A percentile compares a stretch with the other conserved stretches of the same genome.
Conservation (phyloP, 148 eudicot genomes). For the Arbutus unedo region DNA sequence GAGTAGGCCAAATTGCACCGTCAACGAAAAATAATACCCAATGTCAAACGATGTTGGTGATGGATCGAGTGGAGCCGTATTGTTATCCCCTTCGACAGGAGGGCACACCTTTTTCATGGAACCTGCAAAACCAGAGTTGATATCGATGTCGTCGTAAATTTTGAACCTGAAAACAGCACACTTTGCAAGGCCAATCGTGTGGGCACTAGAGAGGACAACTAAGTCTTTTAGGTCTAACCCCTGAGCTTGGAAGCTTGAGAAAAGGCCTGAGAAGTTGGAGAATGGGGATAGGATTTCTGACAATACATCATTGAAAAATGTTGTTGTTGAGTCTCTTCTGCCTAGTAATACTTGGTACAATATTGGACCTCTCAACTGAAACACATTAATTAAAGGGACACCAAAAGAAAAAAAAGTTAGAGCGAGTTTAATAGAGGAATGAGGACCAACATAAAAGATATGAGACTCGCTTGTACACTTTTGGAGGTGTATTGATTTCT, state of each 20-base stretch:
- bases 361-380: slow-evolving; percentile 51
- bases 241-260: slow-evolving; percentile 32
- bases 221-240: slow-evolving; percentile 38
- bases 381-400: background rate
- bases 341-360: slow-evolving; percentile 43
- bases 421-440: background rate
- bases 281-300: slow-evolving; percentile 33
- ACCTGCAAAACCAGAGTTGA: slow-evolving; percentile 21
- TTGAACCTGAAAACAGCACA: slow-evolving; percentile 34
- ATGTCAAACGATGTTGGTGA: slow-evolving; percentile 31
- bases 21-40: slow-evolving; percentile 29
- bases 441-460: background rate
- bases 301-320: slow-evolving; percentile 32
- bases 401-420: background rate
- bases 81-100: slow-evolving; percentile 25
- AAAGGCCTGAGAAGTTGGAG: slow-evolving; percentile 25
- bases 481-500: background rate
- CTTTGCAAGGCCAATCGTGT: slow-evolving; percentile 47
- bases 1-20: slow-evolving; percentile 29
- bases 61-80: slow-evolving; percentile 25
- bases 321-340: slow-evolving; percentile 43
- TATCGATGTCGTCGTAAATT: slow-evolving; percentile 37
- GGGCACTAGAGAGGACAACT: slow-evolving; percentile 53
- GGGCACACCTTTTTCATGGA: slow-evolving; percentile 31
- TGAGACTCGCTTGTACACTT: background rate